Evolutionary conservation across 108 stramenopile species (phyloP).

Genomic region (Cyclotella atomus): DNA sequence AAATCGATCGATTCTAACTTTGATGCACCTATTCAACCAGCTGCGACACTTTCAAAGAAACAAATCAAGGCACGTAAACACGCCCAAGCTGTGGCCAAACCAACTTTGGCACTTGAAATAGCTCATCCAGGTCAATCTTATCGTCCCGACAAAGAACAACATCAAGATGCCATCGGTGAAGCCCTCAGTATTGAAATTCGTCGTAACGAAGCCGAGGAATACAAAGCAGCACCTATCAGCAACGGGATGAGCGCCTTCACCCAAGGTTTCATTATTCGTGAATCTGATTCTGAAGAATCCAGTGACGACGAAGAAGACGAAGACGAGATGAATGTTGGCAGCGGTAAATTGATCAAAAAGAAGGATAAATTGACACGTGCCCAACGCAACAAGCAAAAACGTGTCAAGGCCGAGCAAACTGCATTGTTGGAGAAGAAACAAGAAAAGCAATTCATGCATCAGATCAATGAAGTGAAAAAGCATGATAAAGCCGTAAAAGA

Average conservation of each 20-base stretch:
- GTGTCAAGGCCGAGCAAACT: slow-evolving; percentile 57
- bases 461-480: slow-evolving; percentile 51
- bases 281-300: slow-evolving; percentile 54
- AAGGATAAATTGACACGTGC: slow-evolving; percentile 81
- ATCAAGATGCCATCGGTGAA: slow-evolving; percentile 70
- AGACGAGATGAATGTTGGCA: slow-evolving; percentile 14
- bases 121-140: slow-evolving; percentile 86
- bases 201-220: slow-evolving; percentile 65
- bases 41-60: slow-evolving; percentile 37
- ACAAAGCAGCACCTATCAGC: slow-evolving; percentile 58
- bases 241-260: slow-evolving; percentile 77
- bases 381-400: slow-evolving; percentile 84
- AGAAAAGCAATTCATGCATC: slow-evolving; percentile 61
- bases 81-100: slow-evolving; percentile 23
- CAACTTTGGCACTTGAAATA: slow-evolving; percentile 63
- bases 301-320: slow-evolving; percentile 59
- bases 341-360: slow-evolving; percentile 45
- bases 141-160: slow-evolving; percentile 71
- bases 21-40: slow-evolving; percentile 12
- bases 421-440: slow-evolving; percentile 55
- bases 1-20: slow-evolving; percentile 15
- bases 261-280: slow-evolving; percentile 57
- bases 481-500: slow-evolving; percentile 51
- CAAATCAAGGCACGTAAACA: slow-evolving; percentile 32
- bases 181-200: slow-evolving; percentile 79